These are phyloP conservation scores for Trametes maxima DNA, from an alignment of 768 basidiomycete genomes.

Conservation along the genomic window DNA sequence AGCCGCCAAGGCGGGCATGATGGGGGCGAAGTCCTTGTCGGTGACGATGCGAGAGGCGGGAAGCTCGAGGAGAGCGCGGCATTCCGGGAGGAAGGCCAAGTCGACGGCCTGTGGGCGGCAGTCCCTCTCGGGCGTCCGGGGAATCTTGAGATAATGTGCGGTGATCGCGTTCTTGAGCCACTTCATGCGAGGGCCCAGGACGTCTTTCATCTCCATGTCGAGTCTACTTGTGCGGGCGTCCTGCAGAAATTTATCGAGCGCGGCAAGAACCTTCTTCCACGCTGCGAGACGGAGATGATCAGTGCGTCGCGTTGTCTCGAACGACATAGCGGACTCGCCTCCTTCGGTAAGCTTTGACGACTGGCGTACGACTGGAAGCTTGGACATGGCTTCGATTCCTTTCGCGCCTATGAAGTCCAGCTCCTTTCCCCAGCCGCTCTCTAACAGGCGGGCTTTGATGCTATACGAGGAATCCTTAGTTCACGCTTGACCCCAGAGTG, in stretches of 20 bases:
- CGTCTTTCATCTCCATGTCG: neutral
- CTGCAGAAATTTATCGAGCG: neutral
- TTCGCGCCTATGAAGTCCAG: neutral
- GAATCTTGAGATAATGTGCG: neutral
- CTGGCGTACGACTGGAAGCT: neutral
- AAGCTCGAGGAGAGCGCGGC: conserved; percentile 2
- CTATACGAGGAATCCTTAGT: neutral
- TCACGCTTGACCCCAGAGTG: neutral
- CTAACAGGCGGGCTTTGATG: neutral
- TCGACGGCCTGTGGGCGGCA: neutral
- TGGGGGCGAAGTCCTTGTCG: neutral
- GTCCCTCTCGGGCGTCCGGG: neutral
- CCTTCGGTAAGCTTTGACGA: conserved; percentile 5
- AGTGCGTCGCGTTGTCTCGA: neutral
- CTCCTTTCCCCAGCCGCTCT: neutral
- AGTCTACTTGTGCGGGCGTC: neutral
- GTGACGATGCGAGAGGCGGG: neutral
- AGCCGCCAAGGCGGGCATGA: neutral
- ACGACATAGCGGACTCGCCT: neutral
- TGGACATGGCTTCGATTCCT: neutral
- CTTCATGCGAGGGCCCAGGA: neutral
- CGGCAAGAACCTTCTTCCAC: neutral
- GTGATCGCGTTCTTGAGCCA: neutral
- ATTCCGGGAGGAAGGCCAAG: neutral
- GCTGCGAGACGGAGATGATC: neutral